A percentile compares a stretch with the other conserved stretches of the same genome.
These are phyloP conservation scores for Mycena capillaripes DNA, from an alignment of 768 basidiomycete species.

Conservation along the genomic window DNA sequence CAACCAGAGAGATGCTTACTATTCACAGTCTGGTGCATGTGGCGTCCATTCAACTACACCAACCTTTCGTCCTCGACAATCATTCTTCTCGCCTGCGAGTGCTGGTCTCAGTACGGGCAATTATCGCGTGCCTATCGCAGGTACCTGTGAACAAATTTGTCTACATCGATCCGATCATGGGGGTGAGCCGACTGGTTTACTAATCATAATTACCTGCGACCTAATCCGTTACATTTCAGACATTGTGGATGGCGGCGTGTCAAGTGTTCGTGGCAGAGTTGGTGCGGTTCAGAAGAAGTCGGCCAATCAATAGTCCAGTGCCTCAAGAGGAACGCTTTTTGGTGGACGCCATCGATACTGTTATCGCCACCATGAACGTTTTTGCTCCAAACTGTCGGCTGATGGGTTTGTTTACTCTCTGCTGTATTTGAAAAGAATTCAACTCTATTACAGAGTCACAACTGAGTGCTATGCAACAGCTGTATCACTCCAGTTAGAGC, in stretches of 20 bases:
- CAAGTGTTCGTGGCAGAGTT: slow-evolving; percentile 36
- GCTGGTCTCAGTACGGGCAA: slow-evolving; percentile 20
- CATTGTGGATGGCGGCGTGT: slow-evolving; percentile 31
- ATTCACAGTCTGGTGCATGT: slow-evolving; percentile 44
- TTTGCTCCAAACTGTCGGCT: neutral
- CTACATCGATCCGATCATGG: slow-evolving; percentile 34
- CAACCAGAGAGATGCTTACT: slow-evolving; percentile 36
- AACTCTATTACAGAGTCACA: neutral
- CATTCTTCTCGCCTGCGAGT: slow-evolving; percentile 14
- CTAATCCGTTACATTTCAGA: neutral
- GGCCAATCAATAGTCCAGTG: neutral
- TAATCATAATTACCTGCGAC: neutral
- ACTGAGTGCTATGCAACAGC: neutral
- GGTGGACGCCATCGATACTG: slow-evolving; percentile 3
- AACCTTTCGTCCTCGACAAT: slow-evolving; percentile 37
- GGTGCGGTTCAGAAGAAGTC: slow-evolving; percentile 3
- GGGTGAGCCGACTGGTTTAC: slow-evolving; percentile 5
- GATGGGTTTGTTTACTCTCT: neutral
- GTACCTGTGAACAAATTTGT: slow-evolving; percentile 17
- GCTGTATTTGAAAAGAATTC: neutral
- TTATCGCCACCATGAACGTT: slow-evolving; percentile 17
- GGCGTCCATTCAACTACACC: slow-evolving; percentile 29
- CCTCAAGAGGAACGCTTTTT: neutral
- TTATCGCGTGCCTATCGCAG: slow-evolving; percentile 15
- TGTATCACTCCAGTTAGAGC: neutral